Conservation (phyloP, 345 rosid genomes). For the Murraya paniculata region DNA sequence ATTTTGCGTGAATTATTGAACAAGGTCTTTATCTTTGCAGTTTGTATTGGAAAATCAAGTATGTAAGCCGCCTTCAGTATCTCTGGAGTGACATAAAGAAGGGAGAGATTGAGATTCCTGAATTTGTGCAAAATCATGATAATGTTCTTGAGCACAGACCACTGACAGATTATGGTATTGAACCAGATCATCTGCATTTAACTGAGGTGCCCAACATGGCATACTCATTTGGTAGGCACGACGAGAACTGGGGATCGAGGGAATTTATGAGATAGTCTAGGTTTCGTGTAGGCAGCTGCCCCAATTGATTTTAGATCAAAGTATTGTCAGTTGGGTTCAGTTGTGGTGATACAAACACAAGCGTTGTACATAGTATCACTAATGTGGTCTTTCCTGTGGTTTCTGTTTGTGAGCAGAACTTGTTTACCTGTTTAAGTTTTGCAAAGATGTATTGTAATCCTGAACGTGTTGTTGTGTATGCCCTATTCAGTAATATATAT, state of each 20-base stretch:
- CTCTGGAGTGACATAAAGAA: conserved; percentile 82
- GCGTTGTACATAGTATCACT: conserved; percentile 8
- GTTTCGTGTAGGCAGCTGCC: not conserved
- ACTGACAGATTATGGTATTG: conserved; percentile 88
- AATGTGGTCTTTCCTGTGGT: not conserved
- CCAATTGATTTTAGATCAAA: not conserved
- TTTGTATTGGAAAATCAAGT: conserved; percentile 88
- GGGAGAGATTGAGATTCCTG: conserved; percentile 84
- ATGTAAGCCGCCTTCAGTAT: conserved; percentile 83
- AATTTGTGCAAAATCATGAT: conserved; percentile 73
- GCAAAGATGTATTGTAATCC: not conserved
- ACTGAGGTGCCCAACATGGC: conserved; percentile 52
- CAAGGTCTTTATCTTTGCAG: conserved; percentile 30
- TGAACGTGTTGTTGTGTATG: not conserved
- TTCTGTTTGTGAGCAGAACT: not conserved
- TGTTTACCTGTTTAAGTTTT: too few species aligned
- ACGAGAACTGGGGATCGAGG: conserved; percentile 64
- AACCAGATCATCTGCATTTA: conserved; percentile 73
- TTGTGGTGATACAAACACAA: not conserved
- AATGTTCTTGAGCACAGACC: conserved; percentile 85
- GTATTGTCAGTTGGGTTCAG: not conserved
- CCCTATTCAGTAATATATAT: too few species aligned
- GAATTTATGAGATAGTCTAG: conserved; percentile 31
- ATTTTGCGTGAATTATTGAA: not conserved
- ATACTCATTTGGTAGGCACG: conserved; percentile 59